These are phyloP conservation scores for Aspergillus floridensis DNA, from an alignment of 2,329 filamentous ascomycete genomes.

Conservation along the genomic window DNA sequence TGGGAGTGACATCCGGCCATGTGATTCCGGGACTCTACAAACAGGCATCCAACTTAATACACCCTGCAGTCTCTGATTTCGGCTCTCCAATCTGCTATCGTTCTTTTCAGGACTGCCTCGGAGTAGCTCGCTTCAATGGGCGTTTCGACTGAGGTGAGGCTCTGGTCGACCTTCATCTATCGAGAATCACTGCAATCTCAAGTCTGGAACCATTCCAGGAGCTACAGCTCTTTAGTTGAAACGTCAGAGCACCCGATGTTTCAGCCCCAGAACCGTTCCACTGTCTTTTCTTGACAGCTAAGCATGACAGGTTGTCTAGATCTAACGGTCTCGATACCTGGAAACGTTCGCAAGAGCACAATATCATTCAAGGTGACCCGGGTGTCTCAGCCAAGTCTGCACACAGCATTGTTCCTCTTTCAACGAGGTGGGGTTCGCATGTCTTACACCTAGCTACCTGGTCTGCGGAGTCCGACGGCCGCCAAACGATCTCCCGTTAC, in stretches of 20 bases:
- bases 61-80: background rate
- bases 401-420: background rate
- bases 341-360: background rate
- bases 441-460: background rate
- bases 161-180: background rate
- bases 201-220: background rate
- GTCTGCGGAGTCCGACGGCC: background rate
- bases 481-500: background rate
- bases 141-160: background rate
- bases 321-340: background rate
- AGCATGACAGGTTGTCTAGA: slow-evolving; percentile 1
- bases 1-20: background rate
- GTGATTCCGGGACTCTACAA: background rate
- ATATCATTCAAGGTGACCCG: background rate
- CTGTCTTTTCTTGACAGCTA: background rate
- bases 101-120: background rate
- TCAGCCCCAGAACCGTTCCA: slow-evolving; percentile 2
- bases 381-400: background rate
- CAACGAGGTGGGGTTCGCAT: background rate
- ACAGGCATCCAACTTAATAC: background rate
- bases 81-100: background rate
- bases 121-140: background rate
- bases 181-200: background rate
- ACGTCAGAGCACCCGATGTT: slow-evolving; percentile 1
- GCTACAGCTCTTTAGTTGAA: slow-evolving; percentile 1